A percentile compares a stretch with the other conserved stretches of the same genome.
Evolutionary conservation across 192 early-diverging fungal species (phyloP).

Genomic region (Backusella sp.): DNA sequence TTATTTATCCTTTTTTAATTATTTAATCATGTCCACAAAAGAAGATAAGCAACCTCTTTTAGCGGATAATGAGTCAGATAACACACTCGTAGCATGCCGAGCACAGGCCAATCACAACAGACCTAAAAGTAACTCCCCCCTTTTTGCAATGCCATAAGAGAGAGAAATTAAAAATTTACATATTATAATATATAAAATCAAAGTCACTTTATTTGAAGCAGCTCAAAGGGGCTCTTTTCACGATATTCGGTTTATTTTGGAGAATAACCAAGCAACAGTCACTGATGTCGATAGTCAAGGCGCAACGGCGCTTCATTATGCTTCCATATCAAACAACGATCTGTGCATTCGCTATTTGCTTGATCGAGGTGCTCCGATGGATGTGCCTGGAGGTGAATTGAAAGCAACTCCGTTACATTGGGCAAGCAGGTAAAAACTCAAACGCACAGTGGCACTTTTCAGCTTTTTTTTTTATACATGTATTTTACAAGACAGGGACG

Average conservation of each 20-base stretch:
- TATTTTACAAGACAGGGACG: conserved; percentile 60
- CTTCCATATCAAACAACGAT: conserved; percentile 74
- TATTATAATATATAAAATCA: not conserved
- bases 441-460: not conserved
- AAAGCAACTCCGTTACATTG: conserved; percentile 90
- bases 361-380: conserved; percentile 73
- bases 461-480: not conserved
- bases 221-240: conserved; percentile 69
- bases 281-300: conserved; percentile 65
- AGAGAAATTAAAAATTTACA: not conserved
- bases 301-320: conserved; percentile 84
- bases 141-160: not conserved
- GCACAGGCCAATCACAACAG: not conserved
- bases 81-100: not conserved
- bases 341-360: conserved; percentile 72
- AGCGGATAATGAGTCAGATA: not conserved
- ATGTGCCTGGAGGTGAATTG: conserved; percentile 73
- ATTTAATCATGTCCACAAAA: not conserved
- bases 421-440: conserved; percentile 67
- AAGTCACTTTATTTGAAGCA: conserved; percentile 61
- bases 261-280: conserved; percentile 44
- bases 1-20: not conserved
- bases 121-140: not conserved
- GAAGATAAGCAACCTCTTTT: not conserved
- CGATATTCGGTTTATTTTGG: conserved; percentile 53